These are phyloP conservation scores for Eutrema japonicum DNA, from an alignment of 345 rosid species.

Conservation along the genomic window DNA sequence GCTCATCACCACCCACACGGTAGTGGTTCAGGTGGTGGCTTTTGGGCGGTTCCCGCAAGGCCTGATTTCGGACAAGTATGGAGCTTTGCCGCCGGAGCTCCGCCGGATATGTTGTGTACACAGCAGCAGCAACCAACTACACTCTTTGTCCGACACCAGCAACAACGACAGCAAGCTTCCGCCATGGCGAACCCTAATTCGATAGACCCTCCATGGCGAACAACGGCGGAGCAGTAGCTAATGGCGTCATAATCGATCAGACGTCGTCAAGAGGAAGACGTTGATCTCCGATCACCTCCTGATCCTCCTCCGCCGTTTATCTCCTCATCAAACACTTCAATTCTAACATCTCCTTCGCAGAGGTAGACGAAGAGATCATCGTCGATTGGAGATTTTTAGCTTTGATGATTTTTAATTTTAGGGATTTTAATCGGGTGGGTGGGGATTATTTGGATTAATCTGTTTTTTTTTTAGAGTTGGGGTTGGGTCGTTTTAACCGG, in stretches of 20 bases:
- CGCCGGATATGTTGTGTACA: slow-evolving; percentile 69
- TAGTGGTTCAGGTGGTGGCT: slow-evolving; percentile 61
- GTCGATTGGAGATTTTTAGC: no score
- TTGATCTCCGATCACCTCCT: slow-evolving; percentile 37
- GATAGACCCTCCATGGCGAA: no score
- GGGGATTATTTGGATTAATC: no score
- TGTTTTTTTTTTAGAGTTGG: no score
- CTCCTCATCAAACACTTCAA: slow-evolving; percentile 43
- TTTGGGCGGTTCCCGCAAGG: slow-evolving; percentile 87
- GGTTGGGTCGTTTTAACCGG: no score
- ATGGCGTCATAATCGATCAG: no score
- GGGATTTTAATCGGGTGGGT: no score
- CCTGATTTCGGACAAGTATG: slow-evolving; percentile 76
- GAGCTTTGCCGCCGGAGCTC: slow-evolving; percentile 65
- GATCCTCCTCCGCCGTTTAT: slow-evolving; percentile 31
- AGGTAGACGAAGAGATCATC: no score
- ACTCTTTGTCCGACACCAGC: slow-evolving; percentile 53
- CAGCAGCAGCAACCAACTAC: slow-evolving; percentile 49
- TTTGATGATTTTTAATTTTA: no score
- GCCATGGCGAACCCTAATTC: neutral
- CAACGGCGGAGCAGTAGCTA: no score
- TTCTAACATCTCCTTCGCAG: slow-evolving; percentile 35
- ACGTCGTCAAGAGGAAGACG: neutral
- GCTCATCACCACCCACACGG: no score
- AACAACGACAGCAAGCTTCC: slow-evolving; percentile 35